These are phyloP conservation scores for Globisporangium solare DNA, from an alignment of 352 stramenopile species.

Conservation along the genomic window DNA sequence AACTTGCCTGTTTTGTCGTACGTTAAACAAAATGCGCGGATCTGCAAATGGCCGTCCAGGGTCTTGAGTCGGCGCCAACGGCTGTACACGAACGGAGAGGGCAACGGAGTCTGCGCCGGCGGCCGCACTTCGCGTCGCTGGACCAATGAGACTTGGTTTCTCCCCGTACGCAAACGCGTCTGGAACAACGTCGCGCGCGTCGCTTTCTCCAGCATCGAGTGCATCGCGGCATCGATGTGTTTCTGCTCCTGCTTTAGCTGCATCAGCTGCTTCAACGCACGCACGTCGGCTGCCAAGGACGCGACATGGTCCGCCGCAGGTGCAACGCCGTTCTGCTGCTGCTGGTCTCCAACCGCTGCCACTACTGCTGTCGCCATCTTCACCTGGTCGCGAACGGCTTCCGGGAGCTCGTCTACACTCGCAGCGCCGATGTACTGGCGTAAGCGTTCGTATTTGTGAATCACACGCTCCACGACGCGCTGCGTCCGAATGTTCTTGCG, in stretches of 20 bases:
- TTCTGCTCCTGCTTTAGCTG: constrained; percentile 49
- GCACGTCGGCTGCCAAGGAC: constrained; percentile 62
- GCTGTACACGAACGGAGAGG: constrained; percentile 68
- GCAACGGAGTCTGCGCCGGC: constrained; percentile 23
- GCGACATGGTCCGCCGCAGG: constrained; percentile 29
- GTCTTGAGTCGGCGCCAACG: constrained; percentile 78
- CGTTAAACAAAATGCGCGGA: constrained; percentile 94
- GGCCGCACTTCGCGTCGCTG: constrained; percentile 47
- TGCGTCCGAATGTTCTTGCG: constrained; percentile 45
- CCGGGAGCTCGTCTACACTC: constrained; percentile 48
- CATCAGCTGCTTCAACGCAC: constrained; percentile 68
- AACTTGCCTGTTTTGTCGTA: constrained; percentile 95
- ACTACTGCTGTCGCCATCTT: constrained; percentile 6
- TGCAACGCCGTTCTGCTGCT: background rate
- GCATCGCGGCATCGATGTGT: constrained; percentile 27
- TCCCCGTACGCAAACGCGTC: constrained; percentile 35
- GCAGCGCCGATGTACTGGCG: constrained; percentile 43
- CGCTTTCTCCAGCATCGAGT: constrained; percentile 31
- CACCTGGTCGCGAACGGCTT: constrained; percentile 40
- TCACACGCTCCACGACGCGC: constrained; percentile 52
- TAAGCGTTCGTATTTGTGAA: constrained; percentile 69
- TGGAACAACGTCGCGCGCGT: constrained; percentile 40
- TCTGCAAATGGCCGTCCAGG: constrained; percentile 91
- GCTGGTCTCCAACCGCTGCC: no score
- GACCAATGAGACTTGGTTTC: constrained; percentile 58